Conservation (phyloP, 768 basidiomycete species). For the Pleurotus tuber-regium region DNA sequence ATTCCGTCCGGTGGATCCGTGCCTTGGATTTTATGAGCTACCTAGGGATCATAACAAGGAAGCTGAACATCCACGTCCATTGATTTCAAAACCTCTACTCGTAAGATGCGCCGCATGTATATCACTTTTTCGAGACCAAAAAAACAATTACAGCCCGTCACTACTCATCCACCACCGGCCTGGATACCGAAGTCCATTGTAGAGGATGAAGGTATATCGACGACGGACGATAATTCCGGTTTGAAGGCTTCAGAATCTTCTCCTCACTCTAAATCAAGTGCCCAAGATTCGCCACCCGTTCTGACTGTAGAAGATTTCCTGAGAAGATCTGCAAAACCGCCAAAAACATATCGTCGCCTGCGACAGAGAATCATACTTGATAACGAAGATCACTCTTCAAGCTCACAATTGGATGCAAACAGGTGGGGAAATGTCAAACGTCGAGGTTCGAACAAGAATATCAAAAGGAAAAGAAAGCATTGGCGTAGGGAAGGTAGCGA, state of each 20-base stretch:
- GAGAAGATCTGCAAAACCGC: background rate
- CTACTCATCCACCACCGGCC: background rate
- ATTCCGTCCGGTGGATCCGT: too few species aligned
- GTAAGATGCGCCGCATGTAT: too few species aligned
- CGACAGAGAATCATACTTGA: background rate
- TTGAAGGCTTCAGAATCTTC: background rate
- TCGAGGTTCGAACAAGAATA: background rate
- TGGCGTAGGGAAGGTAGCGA: background rate
- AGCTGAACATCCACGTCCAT: too few species aligned
- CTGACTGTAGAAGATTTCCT: slow-evolving; percentile 4
- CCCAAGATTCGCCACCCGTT: background rate
- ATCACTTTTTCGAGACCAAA: too few species aligned
- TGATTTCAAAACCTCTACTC: too few species aligned
- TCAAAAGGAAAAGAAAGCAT: background rate
- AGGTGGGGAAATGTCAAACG: background rate
- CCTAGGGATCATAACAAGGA: too few species aligned
- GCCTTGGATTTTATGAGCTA: too few species aligned
- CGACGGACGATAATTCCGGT: background rate
- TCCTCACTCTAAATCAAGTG: background rate
- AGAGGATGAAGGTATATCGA: background rate
- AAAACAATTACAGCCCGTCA: slow-evolving; percentile 8
- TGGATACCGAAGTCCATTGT: background rate
- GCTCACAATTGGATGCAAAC: background rate
- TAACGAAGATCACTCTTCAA: slow-evolving; percentile 1
- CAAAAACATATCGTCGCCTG: background rate